Evolutionary conservation across 495 filamentous ascomycete genomes (phyloP).

Genomic region (Xylaria scruposa): DNA sequence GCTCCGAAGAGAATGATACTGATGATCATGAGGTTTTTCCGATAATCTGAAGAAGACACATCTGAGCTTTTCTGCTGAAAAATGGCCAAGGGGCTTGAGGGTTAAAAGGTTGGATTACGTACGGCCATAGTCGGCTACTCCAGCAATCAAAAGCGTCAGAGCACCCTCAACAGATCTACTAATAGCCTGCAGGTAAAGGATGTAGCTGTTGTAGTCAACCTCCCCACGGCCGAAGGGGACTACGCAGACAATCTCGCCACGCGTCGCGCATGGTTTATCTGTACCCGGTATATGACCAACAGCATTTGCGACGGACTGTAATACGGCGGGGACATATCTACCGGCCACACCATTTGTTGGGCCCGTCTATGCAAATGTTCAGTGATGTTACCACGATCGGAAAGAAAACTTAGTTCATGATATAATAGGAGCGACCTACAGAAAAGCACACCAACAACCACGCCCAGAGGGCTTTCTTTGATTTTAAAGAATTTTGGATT

Average conservation of each 20-base stretch:
- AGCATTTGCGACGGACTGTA: conserved; percentile 36
- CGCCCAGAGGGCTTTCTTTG: conserved; percentile 33
- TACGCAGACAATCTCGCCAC: conserved; percentile 32
- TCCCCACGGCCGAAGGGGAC: conserved; percentile 34
- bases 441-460: conserved; percentile 36
- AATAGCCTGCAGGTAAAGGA: conserved; percentile 34
- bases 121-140: conserved; percentile 36
- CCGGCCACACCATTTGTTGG: conserved; percentile 32
- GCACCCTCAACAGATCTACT: conserved; percentile 32
- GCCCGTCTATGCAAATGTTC: conserved; percentile 29
- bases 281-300: conserved; percentile 34
- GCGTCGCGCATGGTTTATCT: conserved; percentile 30
- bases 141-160: conserved; percentile 30
- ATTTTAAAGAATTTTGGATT: conserved; percentile 14
- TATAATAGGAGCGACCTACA: conserved; percentile 17
- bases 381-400: neutral
- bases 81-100: too few relatives aligned
- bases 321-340: conserved; percentile 35
- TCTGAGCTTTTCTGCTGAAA: neutral
- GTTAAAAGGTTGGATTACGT: conserved; percentile 1
- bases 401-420: neutral
- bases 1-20: conserved; percentile 37
- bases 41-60: conserved; percentile 28
- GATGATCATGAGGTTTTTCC: conserved; percentile 35
- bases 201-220: conserved; percentile 37